A percentile compares a stretch with the other conserved stretches of the same genome.
phyloP scores from a whole-genome alignment of 2,329 filamentous ascomycete species.

The Aspergillus piperis region DNA sequence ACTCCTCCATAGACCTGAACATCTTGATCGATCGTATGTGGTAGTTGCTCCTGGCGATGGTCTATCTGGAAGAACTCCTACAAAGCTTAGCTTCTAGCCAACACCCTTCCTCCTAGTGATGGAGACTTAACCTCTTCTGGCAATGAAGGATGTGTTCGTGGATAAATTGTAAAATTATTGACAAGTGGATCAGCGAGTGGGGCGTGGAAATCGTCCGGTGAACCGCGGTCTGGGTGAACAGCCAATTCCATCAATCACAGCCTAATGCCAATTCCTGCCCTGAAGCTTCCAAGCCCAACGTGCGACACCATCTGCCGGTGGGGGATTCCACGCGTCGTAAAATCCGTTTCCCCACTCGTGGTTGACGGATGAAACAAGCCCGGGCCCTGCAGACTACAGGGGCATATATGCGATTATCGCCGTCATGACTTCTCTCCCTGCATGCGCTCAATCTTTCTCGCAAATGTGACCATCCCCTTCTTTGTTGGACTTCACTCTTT shows the following conservation, averaged over 20 bases:
- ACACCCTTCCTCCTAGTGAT: too few species aligned
- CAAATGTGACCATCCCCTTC: conserved; percentile 4
- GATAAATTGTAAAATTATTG: background rate
- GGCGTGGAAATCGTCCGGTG: background rate
- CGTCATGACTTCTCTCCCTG: background rate
- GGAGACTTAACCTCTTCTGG: background rate
- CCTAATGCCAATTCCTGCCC: background rate
- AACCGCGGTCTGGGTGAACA: conserved; percentile 1
- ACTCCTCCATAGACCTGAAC: background rate
- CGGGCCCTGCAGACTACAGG: conserved; percentile 1
- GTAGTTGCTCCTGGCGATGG: too few species aligned
- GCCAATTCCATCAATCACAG: background rate
- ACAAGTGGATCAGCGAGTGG: conserved; percentile 5
- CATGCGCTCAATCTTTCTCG: background rate
- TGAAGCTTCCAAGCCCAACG: background rate
- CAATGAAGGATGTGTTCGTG: background rate
- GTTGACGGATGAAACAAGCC: conserved; percentile 12
- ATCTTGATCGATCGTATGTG: background rate
- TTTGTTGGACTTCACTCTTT: background rate
- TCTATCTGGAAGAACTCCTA: too few species aligned
- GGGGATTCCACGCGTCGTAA: conserved; percentile 8
- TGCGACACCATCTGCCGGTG: background rate
- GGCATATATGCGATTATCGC: conserved; percentile 4
- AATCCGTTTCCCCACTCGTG: conserved; percentile 1
- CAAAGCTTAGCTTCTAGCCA: too few species aligned